A percentile compares a stretch with the other conserved stretches of the same genome.
Evolutionary conservation across 441 rosid species (phyloP).

Genomic region (Pelargonium cotyledonis): DNA sequence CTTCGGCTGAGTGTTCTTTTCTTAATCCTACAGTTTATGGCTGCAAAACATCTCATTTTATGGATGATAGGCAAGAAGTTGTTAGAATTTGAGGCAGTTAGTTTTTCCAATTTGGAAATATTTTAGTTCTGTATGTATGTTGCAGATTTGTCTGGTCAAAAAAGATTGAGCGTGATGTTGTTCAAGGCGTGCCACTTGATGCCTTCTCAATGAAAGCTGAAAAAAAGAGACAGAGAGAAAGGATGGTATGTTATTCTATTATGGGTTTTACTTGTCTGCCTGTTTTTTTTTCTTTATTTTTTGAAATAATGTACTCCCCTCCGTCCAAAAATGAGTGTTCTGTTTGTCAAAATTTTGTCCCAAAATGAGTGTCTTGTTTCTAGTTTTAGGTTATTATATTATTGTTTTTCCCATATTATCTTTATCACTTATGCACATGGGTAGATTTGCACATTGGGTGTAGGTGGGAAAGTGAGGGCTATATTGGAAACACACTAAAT

Average conservation of each 20-base stretch:
- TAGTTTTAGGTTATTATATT: no score
- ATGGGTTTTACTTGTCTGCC: neutral
- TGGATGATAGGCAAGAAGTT: neutral
- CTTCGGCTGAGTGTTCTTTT: neutral
- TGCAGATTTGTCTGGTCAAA: slow-evolving; percentile 89
- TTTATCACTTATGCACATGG: no score
- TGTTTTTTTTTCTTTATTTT: neutral
- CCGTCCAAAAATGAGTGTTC: no score
- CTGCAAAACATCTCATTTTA: neutral
- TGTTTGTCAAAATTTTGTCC: no score
- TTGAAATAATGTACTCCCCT: no score
- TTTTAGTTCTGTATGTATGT: neutral
- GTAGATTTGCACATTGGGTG: no score
- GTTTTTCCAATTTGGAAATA: neutral
- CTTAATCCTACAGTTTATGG: neutral
- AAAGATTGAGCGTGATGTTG: slow-evolving; percentile 79
- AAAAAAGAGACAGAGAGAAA: slow-evolving; percentile 69
- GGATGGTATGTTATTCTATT: slow-evolving; percentile 48
- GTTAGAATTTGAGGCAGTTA: neutral
- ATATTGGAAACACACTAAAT: no score
- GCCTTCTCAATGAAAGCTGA: slow-evolving; percentile 71
- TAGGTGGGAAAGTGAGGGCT: no score
- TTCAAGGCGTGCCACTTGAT: slow-evolving; percentile 60
- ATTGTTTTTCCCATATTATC: no score
- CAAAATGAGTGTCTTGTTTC: no score